Conservation (phyloP, 208 protist genomes). For the Crithidia sp. region DNA sequence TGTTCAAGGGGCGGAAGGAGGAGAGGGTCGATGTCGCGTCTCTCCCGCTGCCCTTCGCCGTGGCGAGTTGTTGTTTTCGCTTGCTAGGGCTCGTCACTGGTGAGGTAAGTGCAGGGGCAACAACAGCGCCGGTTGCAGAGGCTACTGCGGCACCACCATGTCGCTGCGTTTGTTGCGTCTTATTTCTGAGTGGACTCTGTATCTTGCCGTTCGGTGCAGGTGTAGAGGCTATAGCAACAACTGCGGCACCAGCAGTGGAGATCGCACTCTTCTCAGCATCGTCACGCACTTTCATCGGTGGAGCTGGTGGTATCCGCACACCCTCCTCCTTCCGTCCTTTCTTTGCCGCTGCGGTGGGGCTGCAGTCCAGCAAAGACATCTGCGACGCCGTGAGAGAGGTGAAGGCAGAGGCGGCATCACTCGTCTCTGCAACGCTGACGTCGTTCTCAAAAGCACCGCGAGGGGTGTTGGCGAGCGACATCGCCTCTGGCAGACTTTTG, state of each 20-base stretch:
- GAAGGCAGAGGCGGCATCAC: neutral
- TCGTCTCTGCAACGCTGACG: constrained; percentile 5
- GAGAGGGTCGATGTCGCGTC: neutral
- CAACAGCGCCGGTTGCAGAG: neutral
- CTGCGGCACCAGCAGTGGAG: too few species aligned
- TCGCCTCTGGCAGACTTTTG: constrained; percentile 36
- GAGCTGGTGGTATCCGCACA: neutral
- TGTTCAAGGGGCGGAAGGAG: constrained; percentile 2
- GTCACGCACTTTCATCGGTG: neutral
- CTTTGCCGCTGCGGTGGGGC: neutral
- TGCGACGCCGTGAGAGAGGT: constrained; percentile 1
- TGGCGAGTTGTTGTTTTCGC: neutral
- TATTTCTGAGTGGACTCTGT: too few species aligned
- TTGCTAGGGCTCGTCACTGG: neutral
- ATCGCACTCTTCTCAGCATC: neutral
- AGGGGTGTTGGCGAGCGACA: constrained; percentile 26
- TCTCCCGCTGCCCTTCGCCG: neutral
- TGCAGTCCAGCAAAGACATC: neutral
- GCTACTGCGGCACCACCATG: too few species aligned
- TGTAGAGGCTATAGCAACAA: too few species aligned
- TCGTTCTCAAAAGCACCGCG: constrained; percentile 3
- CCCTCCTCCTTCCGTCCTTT: neutral
- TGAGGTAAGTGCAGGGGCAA: neutral
- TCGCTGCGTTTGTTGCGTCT: too few species aligned
- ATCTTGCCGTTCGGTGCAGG: too few species aligned